phyloP scores from a whole-genome alignment of 495 filamentous ascomycete genomes.

The Hypoxylon trugodes region DNA sequence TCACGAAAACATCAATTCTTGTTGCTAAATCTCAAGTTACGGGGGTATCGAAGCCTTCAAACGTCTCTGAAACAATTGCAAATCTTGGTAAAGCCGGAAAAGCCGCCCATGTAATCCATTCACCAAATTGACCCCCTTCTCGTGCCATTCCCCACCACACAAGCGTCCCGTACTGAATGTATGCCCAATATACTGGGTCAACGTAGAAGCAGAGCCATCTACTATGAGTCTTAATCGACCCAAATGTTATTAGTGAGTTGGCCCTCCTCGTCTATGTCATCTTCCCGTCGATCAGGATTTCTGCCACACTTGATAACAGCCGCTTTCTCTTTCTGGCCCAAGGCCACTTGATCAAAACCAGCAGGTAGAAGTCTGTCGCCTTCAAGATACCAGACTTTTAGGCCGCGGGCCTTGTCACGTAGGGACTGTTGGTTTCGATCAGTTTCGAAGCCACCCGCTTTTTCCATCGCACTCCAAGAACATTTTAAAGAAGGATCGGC shows the following conservation, averaged over 20 bases:
- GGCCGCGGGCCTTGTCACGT: conserved; percentile 72
- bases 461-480: conserved; percentile 63
- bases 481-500: conserved; percentile 56
- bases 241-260: conserved; percentile 44
- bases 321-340: conserved; percentile 59
- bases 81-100: neutral
- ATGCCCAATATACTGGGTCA: neutral
- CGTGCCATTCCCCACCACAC: no score
- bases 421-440: conserved; percentile 66
- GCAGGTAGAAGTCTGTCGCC: conserved; percentile 49
- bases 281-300: conserved; percentile 56
- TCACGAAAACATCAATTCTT: neutral
- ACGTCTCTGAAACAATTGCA: neutral
- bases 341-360: conserved; percentile 58
- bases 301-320: conserved; percentile 49
- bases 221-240: conserved; percentile 3
- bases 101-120: neutral
- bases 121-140: neutral
- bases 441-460: conserved; percentile 48
- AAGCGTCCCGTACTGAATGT: no score
- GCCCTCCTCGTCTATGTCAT: conserved; percentile 48
- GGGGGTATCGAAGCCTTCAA: conserved; percentile 11
- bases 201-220: neutral
- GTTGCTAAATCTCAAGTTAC: neutral
- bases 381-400: conserved; percentile 69